Percentiles rank a stretch among this genome's conserved stretches.
Evolutionary conservation across 352 stramenopile genomes (phyloP).

Genomic region (Pythium plurisporium): DNA sequence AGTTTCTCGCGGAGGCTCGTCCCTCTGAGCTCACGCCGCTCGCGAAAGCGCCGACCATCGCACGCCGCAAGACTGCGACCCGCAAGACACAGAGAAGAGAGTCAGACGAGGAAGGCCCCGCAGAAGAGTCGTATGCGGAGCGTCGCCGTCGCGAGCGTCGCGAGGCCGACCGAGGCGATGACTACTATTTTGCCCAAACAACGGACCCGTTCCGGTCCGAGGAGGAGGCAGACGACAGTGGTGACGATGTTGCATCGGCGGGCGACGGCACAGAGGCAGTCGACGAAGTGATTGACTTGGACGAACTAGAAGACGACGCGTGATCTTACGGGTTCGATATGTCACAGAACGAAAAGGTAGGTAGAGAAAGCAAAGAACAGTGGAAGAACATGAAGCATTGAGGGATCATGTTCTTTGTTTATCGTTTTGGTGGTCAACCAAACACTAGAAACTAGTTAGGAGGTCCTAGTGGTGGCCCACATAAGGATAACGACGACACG

Average conservation of each 20-base stretch:
- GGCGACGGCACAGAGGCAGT: conserved; percentile 21
- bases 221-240: neutral
- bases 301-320: conserved; percentile 30
- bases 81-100: conserved; percentile 2
- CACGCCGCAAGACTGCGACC: conserved; percentile 31
- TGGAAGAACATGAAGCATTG: too few relatives aligned
- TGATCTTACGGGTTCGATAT: too few relatives aligned
- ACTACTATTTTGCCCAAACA: conserved; percentile 39
- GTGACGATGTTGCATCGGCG: neutral
- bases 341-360: too few relatives aligned
- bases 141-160: conserved; percentile 18
- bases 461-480: too few relatives aligned
- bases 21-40: conserved; percentile 41
- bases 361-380: too few relatives aligned
- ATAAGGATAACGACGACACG: too few relatives aligned
- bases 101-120: neutral
- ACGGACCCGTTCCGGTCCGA: conserved; percentile 20
- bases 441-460: too few relatives aligned
- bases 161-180: conserved; percentile 35
- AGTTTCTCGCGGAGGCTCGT: conserved; percentile 54
- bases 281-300: conserved; percentile 43
- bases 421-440: too few relatives aligned
- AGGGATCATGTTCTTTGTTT: too few relatives aligned
- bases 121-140: conserved; percentile 26
- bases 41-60: conserved; percentile 45